phyloP scores from a whole-genome alignment of 176 grass and related monocot genomes.

The Musa acuminata region DNA sequence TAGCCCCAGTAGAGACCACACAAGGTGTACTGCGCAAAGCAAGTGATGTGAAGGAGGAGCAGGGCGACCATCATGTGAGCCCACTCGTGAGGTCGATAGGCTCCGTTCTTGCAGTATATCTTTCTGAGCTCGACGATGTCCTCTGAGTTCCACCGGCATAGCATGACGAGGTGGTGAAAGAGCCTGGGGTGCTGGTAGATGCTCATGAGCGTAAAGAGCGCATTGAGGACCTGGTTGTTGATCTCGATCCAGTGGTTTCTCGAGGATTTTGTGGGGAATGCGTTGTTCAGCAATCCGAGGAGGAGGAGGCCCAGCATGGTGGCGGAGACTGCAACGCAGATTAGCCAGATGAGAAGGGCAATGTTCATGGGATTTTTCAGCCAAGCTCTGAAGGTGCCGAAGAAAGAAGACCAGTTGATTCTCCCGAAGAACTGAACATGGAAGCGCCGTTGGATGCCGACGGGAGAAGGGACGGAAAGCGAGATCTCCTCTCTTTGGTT shows the following conservation, averaged over 20 bases:
- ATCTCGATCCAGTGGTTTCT: constrained; percentile 6
- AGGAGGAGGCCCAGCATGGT: constrained; percentile 8
- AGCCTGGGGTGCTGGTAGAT: constrained; percentile 8
- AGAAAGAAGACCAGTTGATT: not conserved
- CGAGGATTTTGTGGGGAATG: not conserved
- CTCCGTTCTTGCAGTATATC: constrained; percentile 7
- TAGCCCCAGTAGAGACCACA: constrained; percentile 16
- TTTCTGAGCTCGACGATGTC: constrained; percentile 2
- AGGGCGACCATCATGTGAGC: constrained; percentile 5
- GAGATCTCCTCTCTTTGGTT: not conserved
- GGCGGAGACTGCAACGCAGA: constrained; percentile 1
- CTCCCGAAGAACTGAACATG: not conserved
- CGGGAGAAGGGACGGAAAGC: not conserved
- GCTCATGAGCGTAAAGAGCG: constrained; percentile 15
- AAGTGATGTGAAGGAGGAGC: constrained; percentile 4
- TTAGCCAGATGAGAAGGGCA: constrained; percentile 3
- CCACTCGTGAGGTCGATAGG: not conserved
- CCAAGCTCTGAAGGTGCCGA: not conserved
- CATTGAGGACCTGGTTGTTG: constrained; percentile 17
- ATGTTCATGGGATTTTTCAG: not conserved
- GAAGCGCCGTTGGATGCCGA: not conserved
- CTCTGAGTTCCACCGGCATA: constrained; percentile 3
- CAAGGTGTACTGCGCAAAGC: constrained; percentile 3
- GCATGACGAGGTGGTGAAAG: constrained; percentile 6
- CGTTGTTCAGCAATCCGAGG: not conserved